Evolutionary conservation across 257 asterid species (phyloP).

Genomic region (Haberlea rhodopensis): DNA sequence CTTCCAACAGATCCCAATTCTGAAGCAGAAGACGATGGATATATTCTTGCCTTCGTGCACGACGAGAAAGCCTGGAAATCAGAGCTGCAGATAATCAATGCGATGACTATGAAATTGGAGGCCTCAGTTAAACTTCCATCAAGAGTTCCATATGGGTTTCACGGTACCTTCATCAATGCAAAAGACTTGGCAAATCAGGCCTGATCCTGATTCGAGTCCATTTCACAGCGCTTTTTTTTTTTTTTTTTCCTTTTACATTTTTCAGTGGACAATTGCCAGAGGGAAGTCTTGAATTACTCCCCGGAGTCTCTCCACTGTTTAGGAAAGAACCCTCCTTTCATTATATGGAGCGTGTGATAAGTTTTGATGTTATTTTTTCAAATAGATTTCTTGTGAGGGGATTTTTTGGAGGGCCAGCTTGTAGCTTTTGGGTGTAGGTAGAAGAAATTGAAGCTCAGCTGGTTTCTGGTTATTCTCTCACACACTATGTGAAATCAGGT

Average conservation of each 20-base stretch:
- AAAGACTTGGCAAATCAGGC: conserved; percentile 65
- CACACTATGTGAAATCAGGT: conserved; percentile 29
- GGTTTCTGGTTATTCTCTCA: conserved; percentile 56
- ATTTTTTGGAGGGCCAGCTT: conserved; percentile 57
- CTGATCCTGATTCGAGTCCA: conserved; percentile 23
- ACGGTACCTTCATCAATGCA: conserved; percentile 73
- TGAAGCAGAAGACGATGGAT: conserved; percentile 67
- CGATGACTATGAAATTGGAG: conserved; percentile 56
- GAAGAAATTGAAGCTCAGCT: conserved; percentile 85
- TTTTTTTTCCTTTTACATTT: neutral
- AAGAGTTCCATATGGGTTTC: conserved; percentile 92
- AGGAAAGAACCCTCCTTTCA: conserved; percentile 25
- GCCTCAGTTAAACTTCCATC: conserved; percentile 76
- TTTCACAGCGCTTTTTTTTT: too few species aligned
- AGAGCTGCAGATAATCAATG: conserved; percentile 78
- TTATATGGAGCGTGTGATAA: conserved; percentile 21
- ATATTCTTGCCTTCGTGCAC: conserved; percentile 76
- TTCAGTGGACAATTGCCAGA: conserved; percentile 60
- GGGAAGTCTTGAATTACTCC: conserved; percentile 75
- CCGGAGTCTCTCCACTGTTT: conserved; percentile 61
- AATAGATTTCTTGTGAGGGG: conserved; percentile 39
- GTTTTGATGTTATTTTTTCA: conserved; percentile 10
- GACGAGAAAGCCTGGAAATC: conserved; percentile 70
- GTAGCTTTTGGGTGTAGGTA: conserved; percentile 85
- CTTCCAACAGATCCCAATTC: conserved; percentile 50